Percentiles rank a stretch among this genome's conserved stretches.
phyloP scores from a whole-genome alignment of 768 basidiomycete genomes.

The Kwoniella europaea region DNA sequence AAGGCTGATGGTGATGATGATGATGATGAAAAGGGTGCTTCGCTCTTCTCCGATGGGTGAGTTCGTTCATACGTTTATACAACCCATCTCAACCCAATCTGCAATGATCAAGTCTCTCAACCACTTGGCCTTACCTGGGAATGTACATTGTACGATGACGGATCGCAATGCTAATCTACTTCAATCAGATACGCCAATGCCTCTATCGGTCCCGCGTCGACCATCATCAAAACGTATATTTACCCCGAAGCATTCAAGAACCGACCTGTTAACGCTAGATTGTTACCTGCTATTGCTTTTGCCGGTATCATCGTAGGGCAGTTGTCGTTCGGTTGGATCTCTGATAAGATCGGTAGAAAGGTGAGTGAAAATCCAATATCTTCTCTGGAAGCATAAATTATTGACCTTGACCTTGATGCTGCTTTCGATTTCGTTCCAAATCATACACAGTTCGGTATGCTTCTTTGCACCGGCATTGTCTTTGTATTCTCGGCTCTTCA shows the following conservation, averaged over 20 bases:
- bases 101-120: background rate
- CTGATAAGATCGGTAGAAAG: constrained; percentile 82
- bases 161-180: background rate
- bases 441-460: constrained; percentile 59
- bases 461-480: constrained; percentile 81
- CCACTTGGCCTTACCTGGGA: background rate
- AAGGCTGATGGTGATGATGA: constrained; percentile 9
- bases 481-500: constrained; percentile 81
- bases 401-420: too few relatives aligned
- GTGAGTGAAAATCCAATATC: constrained; percentile 63
- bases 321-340: constrained; percentile 70
- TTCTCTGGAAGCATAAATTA: background rate
- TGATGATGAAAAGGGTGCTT: constrained; percentile 28
- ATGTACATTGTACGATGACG: background rate
- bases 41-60: constrained; percentile 49
- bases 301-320: constrained; percentile 87
- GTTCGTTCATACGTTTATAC: background rate
- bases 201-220: constrained; percentile 40
- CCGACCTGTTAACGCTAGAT: constrained; percentile 67
- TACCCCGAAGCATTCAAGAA: constrained; percentile 65
- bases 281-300: constrained; percentile 74
- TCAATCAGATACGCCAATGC: constrained; percentile 41
- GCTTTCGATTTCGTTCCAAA: too few relatives aligned
- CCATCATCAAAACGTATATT: constrained; percentile 66
- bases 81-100: background rate